Base-by-base conservation (phyloP, 441 rosid genomes). In the Euphorbia celastroides region DNA sequence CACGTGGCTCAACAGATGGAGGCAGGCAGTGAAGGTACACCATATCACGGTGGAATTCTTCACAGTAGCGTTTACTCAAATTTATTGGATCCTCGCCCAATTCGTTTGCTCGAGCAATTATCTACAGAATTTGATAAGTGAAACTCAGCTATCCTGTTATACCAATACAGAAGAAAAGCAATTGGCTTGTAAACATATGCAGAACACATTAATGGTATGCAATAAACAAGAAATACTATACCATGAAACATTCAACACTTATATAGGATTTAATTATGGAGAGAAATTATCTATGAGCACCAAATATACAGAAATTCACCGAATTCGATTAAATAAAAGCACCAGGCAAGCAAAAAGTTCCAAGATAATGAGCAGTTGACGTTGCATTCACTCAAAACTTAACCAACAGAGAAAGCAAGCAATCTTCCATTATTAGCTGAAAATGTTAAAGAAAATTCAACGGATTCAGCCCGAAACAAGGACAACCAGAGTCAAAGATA, bases 1-100 rank as follows among this genome's bases (percentile, higher is more conserved):
- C 98, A 2, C 92, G 82, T 10, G 98, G 98, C 61, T 93, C 88
- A 25, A 81, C 78, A 58, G 89, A 87, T 70, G 98, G 97, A 25
- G 85, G 78, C 66, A 93, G 65, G 81, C 98, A 93, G 51, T 81
- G 85, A 70, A 93, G 97, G 74, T 72, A 74, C 48, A 69, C 72
- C 96, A 93, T 90, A 74, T 93, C 98, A 42, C 65, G 77, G 66
- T 74, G 76, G 75, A 93, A 93, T 68, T 93, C 97, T 44, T 88
- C 82, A 68, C 96, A 93, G 82, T 80, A 93, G 1, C 85, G 85
- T 67, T 78, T 83, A 66, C 96, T 92, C 73, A 90, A 88, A 76
- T 82, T 74, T 59, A 92, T 85, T 13, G 97, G 96, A 80, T 92
- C 92, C 81, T 90, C 91, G 51, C 85, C 88, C 71, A 90, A 69